A percentile compares a stretch with the other conserved stretches of the same genome.
Evolutionary conservation across 306 rosid genomes (phyloP).

Genomic region (Canavalia ensiformis): DNA sequence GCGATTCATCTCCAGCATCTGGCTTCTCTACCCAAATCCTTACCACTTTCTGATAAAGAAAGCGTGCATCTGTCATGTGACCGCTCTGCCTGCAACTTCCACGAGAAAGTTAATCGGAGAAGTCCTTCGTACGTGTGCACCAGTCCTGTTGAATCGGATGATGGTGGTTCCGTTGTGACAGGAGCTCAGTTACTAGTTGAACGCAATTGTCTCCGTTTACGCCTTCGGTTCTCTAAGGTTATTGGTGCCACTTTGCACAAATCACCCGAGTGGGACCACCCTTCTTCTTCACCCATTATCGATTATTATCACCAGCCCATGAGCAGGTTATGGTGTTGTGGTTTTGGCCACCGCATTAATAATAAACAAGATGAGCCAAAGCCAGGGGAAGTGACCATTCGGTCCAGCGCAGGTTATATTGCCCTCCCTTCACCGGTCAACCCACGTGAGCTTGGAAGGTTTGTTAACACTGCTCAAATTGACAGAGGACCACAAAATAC

Average conservation of each 20-base stretch:
- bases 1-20: slow-evolving; percentile 82
- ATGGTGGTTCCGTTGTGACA: slow-evolving; percentile 70
- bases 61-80: slow-evolving; percentile 53
- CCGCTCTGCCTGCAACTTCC: slow-evolving; percentile 57
- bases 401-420: slow-evolving; percentile 43
- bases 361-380: slow-evolving; percentile 12
- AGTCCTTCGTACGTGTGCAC: slow-evolving; percentile 75
- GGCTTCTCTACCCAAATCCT: slow-evolving; percentile 67
- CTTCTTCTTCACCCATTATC: background rate
- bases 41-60: slow-evolving; percentile 69
- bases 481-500: slow-evolving; percentile 62
- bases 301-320: too few species aligned
- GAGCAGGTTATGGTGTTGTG: too few species aligned
- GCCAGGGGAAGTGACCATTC: slow-evolving; percentile 41
- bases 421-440: slow-evolving; percentile 17
- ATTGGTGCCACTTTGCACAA: slow-evolving; percentile 39
- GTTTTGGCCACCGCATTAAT: background rate
- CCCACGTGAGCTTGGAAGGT: slow-evolving; percentile 63
- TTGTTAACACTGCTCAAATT: slow-evolving; percentile 66
- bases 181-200: slow-evolving; percentile 78
- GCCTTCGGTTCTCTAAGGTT: slow-evolving; percentile 44
- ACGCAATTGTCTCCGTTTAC: slow-evolving; percentile 46
- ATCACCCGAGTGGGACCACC: slow-evolving; percentile 35
- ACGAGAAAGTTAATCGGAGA: slow-evolving; percentile 73
- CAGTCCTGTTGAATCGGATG: slow-evolving; percentile 76